phyloP scores from a whole-genome alignment of 129 eudicot species.

The Ambrosia trifida region DNA sequence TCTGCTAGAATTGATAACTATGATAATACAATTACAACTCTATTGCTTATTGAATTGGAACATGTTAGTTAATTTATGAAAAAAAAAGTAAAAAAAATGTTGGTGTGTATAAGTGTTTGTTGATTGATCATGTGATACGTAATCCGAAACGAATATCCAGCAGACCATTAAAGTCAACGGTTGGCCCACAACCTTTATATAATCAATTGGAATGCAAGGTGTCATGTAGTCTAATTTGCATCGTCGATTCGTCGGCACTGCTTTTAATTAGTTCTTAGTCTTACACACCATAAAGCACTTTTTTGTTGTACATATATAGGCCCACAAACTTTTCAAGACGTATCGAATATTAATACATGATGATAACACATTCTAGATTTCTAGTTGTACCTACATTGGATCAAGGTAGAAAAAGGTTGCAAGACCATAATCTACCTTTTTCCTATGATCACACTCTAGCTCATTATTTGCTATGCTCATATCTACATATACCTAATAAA shows the following conservation, averaged over 20 bases:
- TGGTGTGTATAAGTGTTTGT: neutral
- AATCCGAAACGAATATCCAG: neutral
- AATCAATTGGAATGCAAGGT: neutral
- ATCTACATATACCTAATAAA: too few relatives aligned
- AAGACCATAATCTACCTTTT: neutral
- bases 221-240: neutral
- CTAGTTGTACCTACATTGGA: conserved; percentile 10
- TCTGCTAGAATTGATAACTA: neutral
- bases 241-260: neutral
- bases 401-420: neutral
- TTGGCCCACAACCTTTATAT: conserved; percentile 7
- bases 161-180: neutral
- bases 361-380: neutral
- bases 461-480: neutral
- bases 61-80: neutral
- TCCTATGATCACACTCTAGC: neutral
- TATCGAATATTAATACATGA: too few relatives aligned
- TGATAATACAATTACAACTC: too few relatives aligned
- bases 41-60: neutral
- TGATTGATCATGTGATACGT: conserved; percentile 5
- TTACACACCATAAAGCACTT: neutral
- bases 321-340: neutral
- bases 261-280: neutral
- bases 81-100: neutral
- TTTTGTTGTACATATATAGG: neutral